Conservation (phyloP, 1,139 yeast species). For the Blastobotrys capitulatus region DNA sequence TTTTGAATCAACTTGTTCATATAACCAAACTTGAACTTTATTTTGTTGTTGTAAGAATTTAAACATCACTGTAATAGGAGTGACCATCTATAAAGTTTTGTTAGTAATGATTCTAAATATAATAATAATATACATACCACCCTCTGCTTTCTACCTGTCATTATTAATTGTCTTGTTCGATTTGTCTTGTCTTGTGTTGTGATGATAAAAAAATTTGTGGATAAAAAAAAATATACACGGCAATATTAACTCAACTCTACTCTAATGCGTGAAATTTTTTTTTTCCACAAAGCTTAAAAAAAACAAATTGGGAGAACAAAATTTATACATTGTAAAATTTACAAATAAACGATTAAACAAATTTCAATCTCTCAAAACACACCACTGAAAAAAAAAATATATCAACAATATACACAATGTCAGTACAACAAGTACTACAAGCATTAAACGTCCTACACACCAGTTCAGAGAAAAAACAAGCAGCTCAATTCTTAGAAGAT, state of each 20-base stretch:
- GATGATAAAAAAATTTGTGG: too few relatives aligned
- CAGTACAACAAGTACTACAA: slow-evolving; percentile 3
- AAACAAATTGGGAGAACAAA: too few relatives aligned
- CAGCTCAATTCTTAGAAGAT: slow-evolving; percentile 62
- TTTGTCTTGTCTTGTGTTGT: not conserved
- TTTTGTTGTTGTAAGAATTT: slow-evolving; percentile 79
- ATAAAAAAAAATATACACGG: too few relatives aligned
- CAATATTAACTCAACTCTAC: too few relatives aligned
- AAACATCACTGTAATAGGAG: slow-evolving; percentile 89
- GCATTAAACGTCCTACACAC: slow-evolving; percentile 54
- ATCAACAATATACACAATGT: not conserved
- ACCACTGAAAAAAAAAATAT: too few relatives aligned
- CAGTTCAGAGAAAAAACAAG: slow-evolving; percentile 52
- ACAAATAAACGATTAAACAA: too few relatives aligned
- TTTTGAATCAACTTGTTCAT: slow-evolving; percentile 72
- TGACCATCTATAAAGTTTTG: slow-evolving; percentile 45
- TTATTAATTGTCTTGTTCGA: slow-evolving; percentile 8
- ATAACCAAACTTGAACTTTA: slow-evolving; percentile 79
- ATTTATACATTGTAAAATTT: too few relatives aligned
- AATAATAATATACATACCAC: slow-evolving; percentile 28
- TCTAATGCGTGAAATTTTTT: too few relatives aligned
- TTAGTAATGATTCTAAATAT: slow-evolving; percentile 5
- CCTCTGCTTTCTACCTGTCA: slow-evolving; percentile 34
- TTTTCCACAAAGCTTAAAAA: too few relatives aligned
- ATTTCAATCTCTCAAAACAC: too few relatives aligned